Evolutionary conservation across 1,284 basidiomycete genomes (phyloP).

Genomic region (Melampsora larici-populina): DNA sequence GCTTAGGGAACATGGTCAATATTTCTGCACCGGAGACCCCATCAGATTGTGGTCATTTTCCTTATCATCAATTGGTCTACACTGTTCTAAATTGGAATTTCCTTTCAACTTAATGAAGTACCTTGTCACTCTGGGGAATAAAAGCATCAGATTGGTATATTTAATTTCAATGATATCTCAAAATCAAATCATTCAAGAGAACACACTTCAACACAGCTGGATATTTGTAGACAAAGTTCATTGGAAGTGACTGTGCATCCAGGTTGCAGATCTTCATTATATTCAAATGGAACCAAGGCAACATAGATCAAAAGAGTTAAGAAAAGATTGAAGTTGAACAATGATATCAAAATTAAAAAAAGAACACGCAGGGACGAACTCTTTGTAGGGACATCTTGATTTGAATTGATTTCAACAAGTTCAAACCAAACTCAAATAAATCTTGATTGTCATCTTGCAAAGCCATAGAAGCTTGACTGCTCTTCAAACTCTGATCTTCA

Average conservation of each 20-base stretch:
- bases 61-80: slow-evolving; percentile 22
- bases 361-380: slow-evolving; percentile 54
- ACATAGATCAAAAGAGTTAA: background rate
- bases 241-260: slow-evolving; percentile 45
- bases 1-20: too few relatives aligned
- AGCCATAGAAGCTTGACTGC: background rate
- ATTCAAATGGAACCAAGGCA: slow-evolving; percentile 46
- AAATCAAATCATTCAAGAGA: slow-evolving; percentile 23
- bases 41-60: slow-evolving; percentile 54
- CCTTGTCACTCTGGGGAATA: slow-evolving; percentile 48
- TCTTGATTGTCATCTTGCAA: slow-evolving; percentile 50
- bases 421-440: slow-evolving; percentile 59
- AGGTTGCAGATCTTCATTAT: slow-evolving; percentile 42
- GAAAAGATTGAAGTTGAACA: background rate
- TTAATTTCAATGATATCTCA: too few relatives aligned
- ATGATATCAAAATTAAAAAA: slow-evolving; percentile 48
- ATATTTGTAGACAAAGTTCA: slow-evolving; percentile 57
- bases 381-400: slow-evolving; percentile 61
- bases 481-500: slow-evolving; percentile 37
- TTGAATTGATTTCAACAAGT: slow-evolving; percentile 62
- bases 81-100: slow-evolving; percentile 47
- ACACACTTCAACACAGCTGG: slow-evolving; percentile 55
- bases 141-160: background rate
- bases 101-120: slow-evolving; percentile 51
- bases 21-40: slow-evolving; percentile 58